A percentile compares a stretch with the other conserved stretches of the same genome.
These are phyloP conservation scores for Pleurotus tuoliensis DNA, from an alignment of 768 basidiomycete species.

Conservation along the genomic window DNA sequence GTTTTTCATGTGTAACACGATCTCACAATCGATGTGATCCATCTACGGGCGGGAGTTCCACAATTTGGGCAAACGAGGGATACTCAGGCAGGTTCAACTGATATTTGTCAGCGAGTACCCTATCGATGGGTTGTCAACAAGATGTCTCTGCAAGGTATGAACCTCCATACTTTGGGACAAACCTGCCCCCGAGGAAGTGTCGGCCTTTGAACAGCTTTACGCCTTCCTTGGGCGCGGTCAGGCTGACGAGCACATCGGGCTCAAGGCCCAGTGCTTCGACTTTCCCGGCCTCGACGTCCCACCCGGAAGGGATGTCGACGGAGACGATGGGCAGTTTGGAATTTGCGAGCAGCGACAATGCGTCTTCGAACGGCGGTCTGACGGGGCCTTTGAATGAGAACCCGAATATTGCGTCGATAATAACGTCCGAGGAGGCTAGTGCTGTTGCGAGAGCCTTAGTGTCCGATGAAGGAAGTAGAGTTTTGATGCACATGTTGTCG, in stretches of 20 bases:
- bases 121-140: slow-evolving; percentile 21
- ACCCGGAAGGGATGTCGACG: slow-evolving; percentile 95
- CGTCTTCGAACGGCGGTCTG: slow-evolving; percentile 80
- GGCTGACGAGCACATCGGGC: slow-evolving; percentile 79
- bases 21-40: neutral
- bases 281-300: slow-evolving; percentile 87
- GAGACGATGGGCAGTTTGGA: slow-evolving; percentile 82
- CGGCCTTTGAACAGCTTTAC: slow-evolving; percentile 70
- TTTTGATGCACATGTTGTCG: slow-evolving; percentile 76
- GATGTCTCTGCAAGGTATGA: neutral
- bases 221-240: slow-evolving; percentile 94
- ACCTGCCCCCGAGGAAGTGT: slow-evolving; percentile 93
- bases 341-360: slow-evolving; percentile 60
- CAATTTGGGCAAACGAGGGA: slow-evolving; percentile 76
- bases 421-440: slow-evolving; percentile 71
- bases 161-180: slow-evolving; percentile 74
- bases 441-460: slow-evolving; percentile 33
- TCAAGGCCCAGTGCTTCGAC: slow-evolving; percentile 52
- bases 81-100: slow-evolving; percentile 81
- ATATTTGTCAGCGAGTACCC: slow-evolving; percentile 69
- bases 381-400: slow-evolving; percentile 95
- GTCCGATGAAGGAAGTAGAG: slow-evolving; percentile 51
- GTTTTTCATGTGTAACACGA: neutral
- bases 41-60: slow-evolving; percentile 53
- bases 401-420: slow-evolving; percentile 95